Base-by-base conservation (phyloP, 768 basidiomycete genomes). In the Boletus coccyginus region DNA sequence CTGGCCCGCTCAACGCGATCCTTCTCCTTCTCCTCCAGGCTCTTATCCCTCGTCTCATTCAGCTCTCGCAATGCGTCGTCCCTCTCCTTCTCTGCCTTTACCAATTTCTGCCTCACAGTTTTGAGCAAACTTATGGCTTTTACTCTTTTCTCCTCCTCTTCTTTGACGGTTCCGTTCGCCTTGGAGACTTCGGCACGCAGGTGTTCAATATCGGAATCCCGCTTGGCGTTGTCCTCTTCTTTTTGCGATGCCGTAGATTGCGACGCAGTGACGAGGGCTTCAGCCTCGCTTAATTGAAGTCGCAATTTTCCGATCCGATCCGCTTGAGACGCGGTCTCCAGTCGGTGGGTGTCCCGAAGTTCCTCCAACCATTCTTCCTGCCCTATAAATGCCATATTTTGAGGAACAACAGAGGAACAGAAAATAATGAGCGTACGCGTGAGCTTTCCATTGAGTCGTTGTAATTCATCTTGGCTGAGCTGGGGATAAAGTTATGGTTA, bases 71-170 rank as follows among this genome's bases (percentile, higher is more conserved):
- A 56, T 0, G 81, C 77, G 56, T 96, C 94, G 38, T 98, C 94
- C 62, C 84, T 84, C 24, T 96, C 94, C 76, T 94, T 94, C 73
- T 98, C 96, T 7, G 93, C 87, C 67, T 94, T 98, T 31, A 98
- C 92, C n/a, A 96, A 76, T 71, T 98, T 99, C 73, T 94, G 88
- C 53, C 97, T 77, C n/a, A 98, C 92, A 2, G 94, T 94, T 74
- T 98, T 98, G 55, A 99, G 77, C 29, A 98, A 74, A 49, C 86
- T 88, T 61, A 98, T 89, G 0, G 95, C 95, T 66, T 98, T 99
- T 19, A 86, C 84, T 13, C 96, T 85, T 73, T 99, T 98, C 73
- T 99, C 97, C 70, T 98, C 97, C 68, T 98, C 97, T 58, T 98
- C 95, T 70, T 92, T 97, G 7, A 85, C 87, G 11, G 77, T 53